A percentile compares a stretch with the other conserved stretches of the same genome.
Conservation (phyloP, 345 rosid genomes). For the Eucalyptus regnans region DNA sequence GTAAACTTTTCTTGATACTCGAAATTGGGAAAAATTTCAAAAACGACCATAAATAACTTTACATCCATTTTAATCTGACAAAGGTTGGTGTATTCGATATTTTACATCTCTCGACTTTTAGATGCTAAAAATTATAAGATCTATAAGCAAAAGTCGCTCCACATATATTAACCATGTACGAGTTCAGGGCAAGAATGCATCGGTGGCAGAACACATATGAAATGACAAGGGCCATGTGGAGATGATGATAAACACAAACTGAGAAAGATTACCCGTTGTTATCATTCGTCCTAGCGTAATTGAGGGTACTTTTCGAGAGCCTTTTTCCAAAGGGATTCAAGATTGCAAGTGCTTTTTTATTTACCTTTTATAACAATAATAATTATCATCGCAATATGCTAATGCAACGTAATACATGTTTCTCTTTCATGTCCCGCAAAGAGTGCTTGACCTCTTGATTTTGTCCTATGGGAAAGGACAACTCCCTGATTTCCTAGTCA, state of each 20-base stretch:
- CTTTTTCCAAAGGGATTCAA: conserved; percentile 24
- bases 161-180: background rate
- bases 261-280: conserved; percentile 4
- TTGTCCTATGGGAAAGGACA: conserved; percentile 15
- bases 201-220: no score
- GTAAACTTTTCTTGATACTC: no score
- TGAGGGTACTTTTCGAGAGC: conserved; percentile 9
- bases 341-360: conserved; percentile 1
- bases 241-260: background rate
- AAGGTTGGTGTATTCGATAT: background rate
- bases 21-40: no score
- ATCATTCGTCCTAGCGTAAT: conserved; percentile 19
- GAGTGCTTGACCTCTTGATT: conserved; percentile 22
- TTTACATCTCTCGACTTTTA: background rate
- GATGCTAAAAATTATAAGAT: background rate
- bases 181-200: no score
- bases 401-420: background rate
- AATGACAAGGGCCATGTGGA: no score
- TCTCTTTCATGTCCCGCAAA: background rate
- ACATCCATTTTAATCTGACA: no score
- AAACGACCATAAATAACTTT: no score
- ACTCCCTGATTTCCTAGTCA: conserved; percentile 6
- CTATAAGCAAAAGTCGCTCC: no score
- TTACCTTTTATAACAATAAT: no score
- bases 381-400: background rate